Conservation (phyloP, 768 basidiomycete genomes). For the Trametes gibbosa region DNA sequence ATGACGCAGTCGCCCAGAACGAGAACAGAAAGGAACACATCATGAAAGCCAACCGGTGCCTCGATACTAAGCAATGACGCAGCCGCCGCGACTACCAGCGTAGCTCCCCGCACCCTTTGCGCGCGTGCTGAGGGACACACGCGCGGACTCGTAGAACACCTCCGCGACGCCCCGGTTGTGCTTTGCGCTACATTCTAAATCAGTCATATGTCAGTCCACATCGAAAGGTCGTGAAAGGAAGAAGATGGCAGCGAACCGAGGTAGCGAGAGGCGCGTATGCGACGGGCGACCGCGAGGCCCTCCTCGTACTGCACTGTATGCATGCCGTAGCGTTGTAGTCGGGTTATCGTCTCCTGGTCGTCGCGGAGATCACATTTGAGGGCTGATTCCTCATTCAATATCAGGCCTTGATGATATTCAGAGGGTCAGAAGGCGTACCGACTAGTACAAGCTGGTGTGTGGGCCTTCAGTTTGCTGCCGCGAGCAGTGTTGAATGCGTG, state of each 20-base stretch:
- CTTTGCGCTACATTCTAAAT: constrained; percentile 92
- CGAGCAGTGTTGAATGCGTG: constrained; percentile 14
- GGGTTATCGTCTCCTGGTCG: constrained; percentile 68
- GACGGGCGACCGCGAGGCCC: constrained; percentile 80
- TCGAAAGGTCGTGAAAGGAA: not conserved
- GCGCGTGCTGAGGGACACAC: constrained; percentile 75
- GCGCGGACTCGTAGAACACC: constrained; percentile 89
- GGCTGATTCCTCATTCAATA: constrained; percentile 43
- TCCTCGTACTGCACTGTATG: constrained; percentile 90
- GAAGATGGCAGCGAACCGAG: constrained; percentile 57
- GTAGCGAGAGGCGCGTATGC: constrained; percentile 91
- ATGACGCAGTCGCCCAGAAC: constrained; percentile 13
- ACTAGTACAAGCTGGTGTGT: constrained; percentile 73
- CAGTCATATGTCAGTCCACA: not conserved
- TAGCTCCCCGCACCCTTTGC: constrained; percentile 58
- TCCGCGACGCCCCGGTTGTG: constrained; percentile 94
- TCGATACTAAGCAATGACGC: constrained; percentile 40
- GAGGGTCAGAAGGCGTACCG: constrained; percentile 50
- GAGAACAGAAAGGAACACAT: not conserved
- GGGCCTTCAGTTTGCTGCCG: constrained; percentile 2
- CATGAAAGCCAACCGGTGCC: too few relatives aligned
- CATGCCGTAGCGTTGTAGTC: constrained; percentile 64
- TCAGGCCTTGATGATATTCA: not conserved
- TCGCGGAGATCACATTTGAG: constrained; percentile 96
- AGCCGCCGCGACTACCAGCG: constrained; percentile 34